These are phyloP conservation scores for Aegilops speltoides DNA, from an alignment of 176 grass and related monocot species.

Conservation along the genomic window DNA sequence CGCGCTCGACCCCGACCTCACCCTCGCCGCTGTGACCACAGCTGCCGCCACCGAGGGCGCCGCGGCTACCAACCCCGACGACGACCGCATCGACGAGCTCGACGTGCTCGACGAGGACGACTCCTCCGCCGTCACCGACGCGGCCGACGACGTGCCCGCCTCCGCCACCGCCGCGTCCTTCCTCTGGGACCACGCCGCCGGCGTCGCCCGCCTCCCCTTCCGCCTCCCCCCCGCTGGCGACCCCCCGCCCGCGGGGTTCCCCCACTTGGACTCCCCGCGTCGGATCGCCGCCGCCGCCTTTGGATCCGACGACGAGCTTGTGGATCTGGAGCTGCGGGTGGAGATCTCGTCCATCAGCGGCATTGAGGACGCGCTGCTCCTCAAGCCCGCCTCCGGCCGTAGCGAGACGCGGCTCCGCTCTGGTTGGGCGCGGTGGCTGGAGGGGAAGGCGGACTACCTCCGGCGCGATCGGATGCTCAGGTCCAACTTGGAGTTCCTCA, in stretches of 20 bases:
- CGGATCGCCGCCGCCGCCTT: conserved; percentile 44
- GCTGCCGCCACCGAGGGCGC: neutral
- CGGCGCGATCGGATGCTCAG: conserved; percentile 84
- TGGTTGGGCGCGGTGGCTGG: conserved; percentile 83
- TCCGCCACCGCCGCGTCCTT: conserved; percentile 28
- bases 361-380: conserved; percentile 80
- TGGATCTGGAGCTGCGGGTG: conserved; percentile 76
- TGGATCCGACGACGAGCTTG: conserved; percentile 83
- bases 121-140: neutral
- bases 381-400: conserved; percentile 43
- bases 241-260: conserved; percentile 13
- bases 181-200: conserved; percentile 78
- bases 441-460: conserved; percentile 86
- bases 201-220: conserved; percentile 82
- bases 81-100: conserved; percentile 87
- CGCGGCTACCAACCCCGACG: conserved; percentile 28
- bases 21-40: conserved; percentile 6
- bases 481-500: conserved; percentile 78
- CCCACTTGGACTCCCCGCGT: conserved; percentile 12
- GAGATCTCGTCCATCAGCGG: conserved; percentile 69
- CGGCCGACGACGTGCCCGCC: conserved; percentile 28
- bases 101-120: conserved; percentile 74
- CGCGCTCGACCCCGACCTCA: conserved; percentile 38
- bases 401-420: conserved; percentile 60
- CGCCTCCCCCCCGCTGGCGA: conserved; percentile 38